Evolutionary conservation across 495 filamentous ascomycete genomes (phyloP).

Genomic region (Geopyxis carbonaria): DNA sequence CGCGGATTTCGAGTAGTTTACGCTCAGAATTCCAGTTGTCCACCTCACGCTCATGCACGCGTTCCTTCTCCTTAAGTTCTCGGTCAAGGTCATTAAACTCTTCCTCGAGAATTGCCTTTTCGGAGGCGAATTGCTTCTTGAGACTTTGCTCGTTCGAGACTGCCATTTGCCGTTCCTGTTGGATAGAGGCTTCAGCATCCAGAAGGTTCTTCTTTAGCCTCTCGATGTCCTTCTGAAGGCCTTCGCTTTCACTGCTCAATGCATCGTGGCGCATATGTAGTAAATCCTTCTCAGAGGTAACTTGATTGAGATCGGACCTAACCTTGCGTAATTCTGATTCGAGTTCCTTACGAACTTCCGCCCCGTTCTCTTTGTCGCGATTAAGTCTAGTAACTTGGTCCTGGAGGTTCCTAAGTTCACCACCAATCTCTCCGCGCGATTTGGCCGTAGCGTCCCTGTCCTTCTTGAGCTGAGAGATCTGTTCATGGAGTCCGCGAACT

Average conservation of each 20-base stretch:
- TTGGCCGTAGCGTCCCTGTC: neutral
- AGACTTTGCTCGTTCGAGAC: constrained; percentile 14
- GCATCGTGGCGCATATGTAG: constrained; percentile 53
- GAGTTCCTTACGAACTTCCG: constrained; percentile 12
- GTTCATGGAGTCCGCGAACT: constrained; percentile 21
- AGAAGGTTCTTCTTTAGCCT: constrained; percentile 32
- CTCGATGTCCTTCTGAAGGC: constrained; percentile 42
- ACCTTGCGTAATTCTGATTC: constrained; percentile 34
- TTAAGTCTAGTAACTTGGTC: neutral
- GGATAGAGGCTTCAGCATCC: constrained; percentile 29
- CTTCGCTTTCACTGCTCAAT: constrained; percentile 47
- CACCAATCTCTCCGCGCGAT: neutral
- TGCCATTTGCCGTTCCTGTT: constrained; percentile 17
- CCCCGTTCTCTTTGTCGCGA: constrained; percentile 11
- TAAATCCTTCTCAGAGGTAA: constrained; percentile 51
- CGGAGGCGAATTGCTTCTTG: constrained; percentile 40
- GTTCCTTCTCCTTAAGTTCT: constrained; percentile 59
- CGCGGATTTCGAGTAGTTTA: constrained; percentile 45
- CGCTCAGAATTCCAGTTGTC: constrained; percentile 54
- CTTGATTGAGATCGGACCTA: constrained; percentile 38
- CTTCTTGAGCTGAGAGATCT: neutral
- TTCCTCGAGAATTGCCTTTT: constrained; percentile 45
- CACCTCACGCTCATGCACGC: constrained; percentile 48
- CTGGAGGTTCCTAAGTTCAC: neutral
- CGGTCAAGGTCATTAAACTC: constrained; percentile 52